These are phyloP conservation scores for Globisporangium iwayamae DNA, from an alignment of 352 stramenopile species.

Conservation along the genomic window DNA sequence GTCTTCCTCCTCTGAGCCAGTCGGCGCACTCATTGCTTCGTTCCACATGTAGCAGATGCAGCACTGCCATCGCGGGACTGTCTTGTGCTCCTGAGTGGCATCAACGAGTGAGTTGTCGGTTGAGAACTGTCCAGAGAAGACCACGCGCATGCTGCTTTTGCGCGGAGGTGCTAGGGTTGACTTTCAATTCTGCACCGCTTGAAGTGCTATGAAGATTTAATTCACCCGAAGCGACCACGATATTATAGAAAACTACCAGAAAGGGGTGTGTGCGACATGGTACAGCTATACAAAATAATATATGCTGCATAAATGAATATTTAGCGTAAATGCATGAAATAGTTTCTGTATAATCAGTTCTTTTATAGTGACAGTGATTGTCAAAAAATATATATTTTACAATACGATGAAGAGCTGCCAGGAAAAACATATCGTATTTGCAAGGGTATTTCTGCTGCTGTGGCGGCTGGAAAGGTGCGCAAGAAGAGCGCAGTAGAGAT, in stretches of 20 bases:
- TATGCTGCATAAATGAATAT: background rate
- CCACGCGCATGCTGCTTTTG: background rate
- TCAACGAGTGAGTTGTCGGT: background rate
- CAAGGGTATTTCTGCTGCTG: constrained; percentile 4
- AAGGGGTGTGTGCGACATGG: constrained; percentile 31
- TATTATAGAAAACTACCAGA: background rate
- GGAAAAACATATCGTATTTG: background rate
- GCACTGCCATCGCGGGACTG: constrained; percentile 15
- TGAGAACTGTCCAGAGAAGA: constrained; percentile 11
- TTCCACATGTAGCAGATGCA: constrained; percentile 21
- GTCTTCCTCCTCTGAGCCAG: background rate
- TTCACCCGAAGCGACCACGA: background rate
- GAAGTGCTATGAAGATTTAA: background rate
- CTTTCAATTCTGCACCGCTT: background rate
- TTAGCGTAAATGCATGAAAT: background rate
- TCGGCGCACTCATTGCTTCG: background rate
- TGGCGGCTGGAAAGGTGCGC: constrained; percentile 11
- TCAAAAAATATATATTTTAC: background rate
- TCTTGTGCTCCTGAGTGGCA: background rate
- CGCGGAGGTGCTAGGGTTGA: background rate
- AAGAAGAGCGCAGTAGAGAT: constrained; percentile 7
- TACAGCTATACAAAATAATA: constrained; percentile 9
- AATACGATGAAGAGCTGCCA: background rate
- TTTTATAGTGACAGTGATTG: too few species aligned
- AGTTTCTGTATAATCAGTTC: background rate